Conservation (phyloP, 2,329 filamentous ascomycete species). For the Chrysosporium queenslandicum region DNA sequence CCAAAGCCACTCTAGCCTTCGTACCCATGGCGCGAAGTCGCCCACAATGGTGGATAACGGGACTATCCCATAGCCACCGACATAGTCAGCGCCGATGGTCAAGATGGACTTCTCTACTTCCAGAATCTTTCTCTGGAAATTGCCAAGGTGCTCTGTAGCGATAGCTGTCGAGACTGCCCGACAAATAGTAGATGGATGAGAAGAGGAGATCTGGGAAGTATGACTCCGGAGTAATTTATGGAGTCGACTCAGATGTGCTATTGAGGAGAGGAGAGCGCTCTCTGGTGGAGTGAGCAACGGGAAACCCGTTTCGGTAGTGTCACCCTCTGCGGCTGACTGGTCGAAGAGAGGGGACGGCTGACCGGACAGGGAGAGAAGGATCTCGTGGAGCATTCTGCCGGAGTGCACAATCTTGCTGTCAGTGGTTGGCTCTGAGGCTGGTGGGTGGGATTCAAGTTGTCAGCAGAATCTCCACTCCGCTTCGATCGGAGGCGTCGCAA, state of each 20-base stretch:
- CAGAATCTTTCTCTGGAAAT: conserved; percentile 74
- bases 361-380: conserved; percentile 89
- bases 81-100: conserved; percentile 62
- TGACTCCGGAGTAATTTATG: conserved; percentile 62
- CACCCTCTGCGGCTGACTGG: conserved; percentile 38
- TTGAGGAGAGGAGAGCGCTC: conserved; percentile 64
- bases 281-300: conserved; percentile 63
- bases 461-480: conserved; percentile 20
- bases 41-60: conserved; percentile 74
- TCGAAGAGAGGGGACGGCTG: conserved; percentile 82
- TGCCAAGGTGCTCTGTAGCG: conserved; percentile 60
- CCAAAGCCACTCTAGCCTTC: conserved; percentile 79
- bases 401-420: conserved; percentile 7
- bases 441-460: conserved; percentile 19
- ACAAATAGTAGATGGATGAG: conserved; percentile 72
- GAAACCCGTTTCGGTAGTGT: conserved; percentile 42
- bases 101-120: conserved; percentile 74
- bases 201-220: conserved; percentile 55
- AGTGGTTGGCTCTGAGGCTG: neutral
- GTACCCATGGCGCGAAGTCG: conserved; percentile 79
- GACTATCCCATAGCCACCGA: conserved; percentile 88
- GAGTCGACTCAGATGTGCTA: conserved; percentile 66
- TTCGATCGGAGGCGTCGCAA: conserved; percentile 29
- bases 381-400: conserved; percentile 83
- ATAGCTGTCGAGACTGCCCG: conserved; percentile 77